A percentile compares a stretch with the other conserved stretches of the same genome.
Conservation (phyloP, 805 yeast species). For the Teunomyces panamensis region DNA sequence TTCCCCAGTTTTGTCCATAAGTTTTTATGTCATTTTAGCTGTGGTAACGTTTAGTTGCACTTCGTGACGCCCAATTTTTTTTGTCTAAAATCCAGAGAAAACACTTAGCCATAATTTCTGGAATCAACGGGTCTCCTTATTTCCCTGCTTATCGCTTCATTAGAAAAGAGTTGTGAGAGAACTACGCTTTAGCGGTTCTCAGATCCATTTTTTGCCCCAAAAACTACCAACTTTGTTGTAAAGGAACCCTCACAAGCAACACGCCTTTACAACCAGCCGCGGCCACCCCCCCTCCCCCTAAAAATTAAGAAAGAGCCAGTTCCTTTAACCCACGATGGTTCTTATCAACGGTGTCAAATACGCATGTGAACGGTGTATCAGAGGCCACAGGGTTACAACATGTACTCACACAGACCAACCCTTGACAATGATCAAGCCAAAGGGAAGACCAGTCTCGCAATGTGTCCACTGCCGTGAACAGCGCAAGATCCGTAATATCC, state of each 20-base stretch:
- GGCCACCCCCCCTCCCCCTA: neutral
- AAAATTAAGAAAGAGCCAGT: neutral
- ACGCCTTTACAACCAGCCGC: neutral
- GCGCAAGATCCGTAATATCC: conserved; percentile 63
- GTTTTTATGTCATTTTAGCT: conserved; percentile 2
- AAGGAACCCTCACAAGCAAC: too few relatives aligned
- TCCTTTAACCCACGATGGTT: conserved; percentile 57
- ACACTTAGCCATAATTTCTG: neutral
- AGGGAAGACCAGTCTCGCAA: conserved; percentile 93
- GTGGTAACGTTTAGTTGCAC: conserved; percentile 3
- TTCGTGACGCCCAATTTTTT: neutral
- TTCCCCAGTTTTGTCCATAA: neutral
- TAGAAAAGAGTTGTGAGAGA: too few relatives aligned
- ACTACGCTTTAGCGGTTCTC: too few relatives aligned
- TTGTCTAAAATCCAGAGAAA: neutral
- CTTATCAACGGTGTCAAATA: conserved; percentile 88
- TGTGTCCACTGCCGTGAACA: conserved; percentile 82
- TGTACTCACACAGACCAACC: conserved; percentile 93
- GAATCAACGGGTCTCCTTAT: neutral
- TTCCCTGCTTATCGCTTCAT: too few relatives aligned
- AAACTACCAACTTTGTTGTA: neutral
- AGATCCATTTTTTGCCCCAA: too few relatives aligned
- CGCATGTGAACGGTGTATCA: conserved; percentile 93
- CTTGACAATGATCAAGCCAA: conserved; percentile 88
- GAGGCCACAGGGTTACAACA: conserved; percentile 94